Conservation (phyloP, 2,329 filamentous ascomycete genomes). For the Ascochyta koolunga region DNA sequence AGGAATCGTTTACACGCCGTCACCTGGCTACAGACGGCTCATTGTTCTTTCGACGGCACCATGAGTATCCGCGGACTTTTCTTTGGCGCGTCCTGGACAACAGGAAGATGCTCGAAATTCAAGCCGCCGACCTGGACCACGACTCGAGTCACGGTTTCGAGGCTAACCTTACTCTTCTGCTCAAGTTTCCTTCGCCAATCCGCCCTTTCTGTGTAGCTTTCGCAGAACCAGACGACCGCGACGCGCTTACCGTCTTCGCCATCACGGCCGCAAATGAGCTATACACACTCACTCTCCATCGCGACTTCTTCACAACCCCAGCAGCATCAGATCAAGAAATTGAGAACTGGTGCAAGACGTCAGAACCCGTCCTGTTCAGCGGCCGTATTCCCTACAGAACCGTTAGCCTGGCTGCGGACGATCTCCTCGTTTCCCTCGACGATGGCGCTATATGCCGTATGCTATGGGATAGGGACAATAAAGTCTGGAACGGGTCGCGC, state of each 20-base stretch:
- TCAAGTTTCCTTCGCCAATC: conserved; percentile 77
- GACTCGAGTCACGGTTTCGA: conserved; percentile 67
- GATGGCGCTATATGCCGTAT: conserved; percentile 78
- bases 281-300: conserved; percentile 81
- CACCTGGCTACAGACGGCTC: conserved; percentile 77
- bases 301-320: conserved; percentile 78
- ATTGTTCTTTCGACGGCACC: conserved; percentile 80
- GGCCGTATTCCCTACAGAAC: conserved; percentile 84
- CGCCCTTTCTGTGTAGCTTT: conserved; percentile 80
- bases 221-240: conserved; percentile 77
- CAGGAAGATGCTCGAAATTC: conserved; percentile 79
- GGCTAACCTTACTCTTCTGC: conserved; percentile 75
- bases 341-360: conserved; percentile 77
- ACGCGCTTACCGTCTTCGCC: conserved; percentile 79
- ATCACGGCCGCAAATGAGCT: conserved; percentile 80
- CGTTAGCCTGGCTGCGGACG: conserved; percentile 72
- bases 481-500: conserved; percentile 71
- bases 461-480: conserved; percentile 37
- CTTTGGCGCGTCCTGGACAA: conserved; percentile 89
- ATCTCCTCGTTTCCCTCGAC: conserved; percentile 79
- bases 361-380: conserved; percentile 72
- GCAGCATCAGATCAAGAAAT: conserved; percentile 74
- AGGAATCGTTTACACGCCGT: conserved; percentile 73
- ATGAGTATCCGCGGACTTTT: conserved; percentile 80
- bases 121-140: conserved; percentile 79